Evolutionary conservation across 2,329 filamentous ascomycete species (phyloP).

Genomic region (Diaporthe sp.): DNA sequence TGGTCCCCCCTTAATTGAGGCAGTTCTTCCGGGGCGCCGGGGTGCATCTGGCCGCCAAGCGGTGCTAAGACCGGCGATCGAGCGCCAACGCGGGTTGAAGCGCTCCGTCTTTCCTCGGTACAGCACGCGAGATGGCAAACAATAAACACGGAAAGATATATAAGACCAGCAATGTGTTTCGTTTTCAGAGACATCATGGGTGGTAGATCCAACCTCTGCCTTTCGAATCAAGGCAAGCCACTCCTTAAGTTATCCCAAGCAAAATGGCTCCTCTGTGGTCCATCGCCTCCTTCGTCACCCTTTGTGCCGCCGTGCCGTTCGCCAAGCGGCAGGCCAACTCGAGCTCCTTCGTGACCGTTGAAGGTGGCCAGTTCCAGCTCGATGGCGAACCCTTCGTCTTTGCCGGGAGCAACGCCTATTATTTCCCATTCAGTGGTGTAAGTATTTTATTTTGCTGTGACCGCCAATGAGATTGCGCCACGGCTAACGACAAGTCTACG

Average conservation of each 20-base stretch:
- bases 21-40: constrained; percentile 12
- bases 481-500: neutral
- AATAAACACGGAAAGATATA: neutral
- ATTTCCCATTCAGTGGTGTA: constrained; percentile 20
- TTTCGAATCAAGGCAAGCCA: neutral
- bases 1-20: neutral
- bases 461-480: accelerated
- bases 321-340: constrained; percentile 15
- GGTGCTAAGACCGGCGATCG: constrained; percentile 19
- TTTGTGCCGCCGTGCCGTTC: constrained; percentile 8
- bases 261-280: constrained; percentile 25
- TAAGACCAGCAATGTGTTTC: constrained; percentile 7
- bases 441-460: neutral
- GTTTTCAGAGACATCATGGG: neutral
- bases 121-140: constrained; percentile 23
- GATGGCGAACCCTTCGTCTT: constrained; percentile 54
- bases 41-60: constrained; percentile 15
- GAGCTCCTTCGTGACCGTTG: constrained; percentile 60
- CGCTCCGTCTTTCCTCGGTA: constrained; percentile 29
- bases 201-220: too few species aligned
- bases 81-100: constrained; percentile 28
- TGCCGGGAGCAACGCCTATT: constrained; percentile 21
- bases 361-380: constrained; percentile 65
- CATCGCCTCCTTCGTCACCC: constrained; percentile 23
- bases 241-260: neutral